Percentiles rank a stretch among this genome's conserved stretches.
phyloP scores from a whole-genome alignment of 148 eudicot species.

The Arctostaphylos glauca region DNA sequence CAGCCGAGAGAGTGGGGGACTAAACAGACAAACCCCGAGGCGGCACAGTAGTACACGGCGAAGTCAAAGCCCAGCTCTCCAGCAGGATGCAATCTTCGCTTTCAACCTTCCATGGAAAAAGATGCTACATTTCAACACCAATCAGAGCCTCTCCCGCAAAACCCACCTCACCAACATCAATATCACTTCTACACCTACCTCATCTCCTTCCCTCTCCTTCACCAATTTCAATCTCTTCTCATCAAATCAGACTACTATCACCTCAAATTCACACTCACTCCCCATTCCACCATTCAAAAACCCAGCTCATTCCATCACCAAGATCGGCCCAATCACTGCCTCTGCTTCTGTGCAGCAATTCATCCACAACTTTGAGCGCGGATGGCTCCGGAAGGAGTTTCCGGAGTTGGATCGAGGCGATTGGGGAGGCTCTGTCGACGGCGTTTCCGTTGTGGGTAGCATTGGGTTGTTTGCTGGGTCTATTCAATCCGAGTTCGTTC shows the following conservation, averaged over 20 bases:
- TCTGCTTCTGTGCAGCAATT: constrained; percentile 54
- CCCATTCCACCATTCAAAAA: not conserved
- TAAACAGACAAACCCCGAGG: not conserved
- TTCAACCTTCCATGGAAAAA: constrained; percentile 6
- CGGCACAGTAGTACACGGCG: not conserved
- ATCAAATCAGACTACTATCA: not conserved
- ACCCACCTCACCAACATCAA: not conserved
- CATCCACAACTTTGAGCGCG: constrained; percentile 52
- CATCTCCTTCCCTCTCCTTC: not conserved
- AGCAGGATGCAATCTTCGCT: not conserved
- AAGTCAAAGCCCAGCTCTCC: not conserved
- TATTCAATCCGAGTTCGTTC: constrained; percentile 51
- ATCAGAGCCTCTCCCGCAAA: not conserved
- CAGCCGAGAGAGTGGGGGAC: not conserved
- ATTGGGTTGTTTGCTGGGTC: constrained; percentile 65
- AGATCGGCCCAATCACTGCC: not conserved
- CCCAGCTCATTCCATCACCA: not conserved
- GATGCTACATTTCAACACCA: not conserved
- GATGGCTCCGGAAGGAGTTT: constrained; percentile 10
- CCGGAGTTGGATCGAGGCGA: constrained; percentile 38
- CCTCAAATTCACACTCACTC: not conserved
- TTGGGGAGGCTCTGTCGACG: constrained; percentile 59
- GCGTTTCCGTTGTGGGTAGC: constrained; percentile 89
- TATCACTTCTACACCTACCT: not conserved
- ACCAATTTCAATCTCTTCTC: not conserved